These are phyloP conservation scores for Agrocybe pediades DNA, from an alignment of 768 basidiomycete genomes.

Conservation along the genomic window DNA sequence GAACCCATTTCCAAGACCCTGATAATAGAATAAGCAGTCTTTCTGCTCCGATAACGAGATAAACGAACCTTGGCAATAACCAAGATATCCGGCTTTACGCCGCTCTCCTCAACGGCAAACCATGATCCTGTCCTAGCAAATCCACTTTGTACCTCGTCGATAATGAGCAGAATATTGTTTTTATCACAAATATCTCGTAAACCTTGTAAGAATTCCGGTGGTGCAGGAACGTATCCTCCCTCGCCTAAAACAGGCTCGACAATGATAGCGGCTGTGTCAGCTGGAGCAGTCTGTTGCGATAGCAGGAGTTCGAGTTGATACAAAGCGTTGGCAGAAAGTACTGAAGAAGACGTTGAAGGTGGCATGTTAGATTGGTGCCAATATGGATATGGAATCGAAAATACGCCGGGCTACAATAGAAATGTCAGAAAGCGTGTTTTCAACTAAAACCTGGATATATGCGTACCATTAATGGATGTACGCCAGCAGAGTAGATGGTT, in stretches of 20 bases:
- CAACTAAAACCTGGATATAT: neutral
- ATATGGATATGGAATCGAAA: slow-evolving; percentile 83
- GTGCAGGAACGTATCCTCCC: slow-evolving; percentile 93
- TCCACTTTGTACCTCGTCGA: slow-evolving; percentile 89
- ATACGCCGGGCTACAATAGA: slow-evolving; percentile 72
- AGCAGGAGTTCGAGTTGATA: slow-evolving; percentile 81
- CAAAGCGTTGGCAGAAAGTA: slow-evolving; percentile 63
- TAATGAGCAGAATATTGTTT: slow-evolving; percentile 80
- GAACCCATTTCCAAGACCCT: slow-evolving; percentile 92
- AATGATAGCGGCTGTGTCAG: slow-evolving; percentile 91
- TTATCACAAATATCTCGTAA: slow-evolving; percentile 85
- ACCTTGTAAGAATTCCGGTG: slow-evolving; percentile 75
- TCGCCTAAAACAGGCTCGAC: slow-evolving; percentile 94
- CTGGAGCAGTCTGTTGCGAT: slow-evolving; percentile 76
- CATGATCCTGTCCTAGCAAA: slow-evolving; percentile 86
- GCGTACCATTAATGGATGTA: slow-evolving; percentile 80
- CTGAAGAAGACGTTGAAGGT: slow-evolving; percentile 52
- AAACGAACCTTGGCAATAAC: slow-evolving; percentile 77
- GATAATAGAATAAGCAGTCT: neutral
- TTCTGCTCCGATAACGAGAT: neutral
- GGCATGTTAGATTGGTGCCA: slow-evolving; percentile 83
- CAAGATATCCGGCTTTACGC: slow-evolving; percentile 86
- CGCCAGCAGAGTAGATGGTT: slow-evolving; percentile 83
- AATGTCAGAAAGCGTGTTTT: neutral
- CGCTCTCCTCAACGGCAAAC: slow-evolving; percentile 83